Evolutionary conservation across 176 grass and related monocot genomes (phyloP).

Genomic region (Ananas comosus): DNA sequence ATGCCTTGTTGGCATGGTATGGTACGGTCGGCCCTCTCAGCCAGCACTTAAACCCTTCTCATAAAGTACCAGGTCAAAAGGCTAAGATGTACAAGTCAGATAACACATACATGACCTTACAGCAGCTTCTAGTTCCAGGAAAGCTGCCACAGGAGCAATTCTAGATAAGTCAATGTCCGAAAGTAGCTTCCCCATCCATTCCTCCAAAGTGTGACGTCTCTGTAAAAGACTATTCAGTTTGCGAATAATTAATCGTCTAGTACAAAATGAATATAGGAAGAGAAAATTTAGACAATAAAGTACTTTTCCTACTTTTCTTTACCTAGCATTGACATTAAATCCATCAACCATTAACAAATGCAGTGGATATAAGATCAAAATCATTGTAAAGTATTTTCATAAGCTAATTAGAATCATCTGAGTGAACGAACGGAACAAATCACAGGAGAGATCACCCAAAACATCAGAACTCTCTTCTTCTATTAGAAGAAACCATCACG

Average conservation of each 20-base stretch:
- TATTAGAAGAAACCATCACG: no score
- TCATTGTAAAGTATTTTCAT: no score
- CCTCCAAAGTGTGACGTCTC: slow-evolving; percentile 84
- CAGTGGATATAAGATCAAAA: no score
- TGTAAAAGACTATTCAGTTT: slow-evolving; percentile 35
- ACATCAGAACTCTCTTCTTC: no score
- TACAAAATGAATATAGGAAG: slow-evolving; percentile 17
- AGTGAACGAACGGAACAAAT: no score
- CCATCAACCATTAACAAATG: not conserved
- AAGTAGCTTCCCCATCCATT: slow-evolving; percentile 93
- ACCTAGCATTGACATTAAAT: not conserved
- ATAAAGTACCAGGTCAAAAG: not conserved
- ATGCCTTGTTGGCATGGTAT: no score
- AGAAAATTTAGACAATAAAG: not conserved
- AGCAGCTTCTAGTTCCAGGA: slow-evolving; percentile 91
- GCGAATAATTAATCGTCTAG: slow-evolving; percentile 22
- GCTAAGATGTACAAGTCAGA: slow-evolving; percentile 5
- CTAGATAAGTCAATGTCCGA: slow-evolving; percentile 93
- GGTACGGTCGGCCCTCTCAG: no score
- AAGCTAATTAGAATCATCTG: no score
- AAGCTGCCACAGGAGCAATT: slow-evolving; percentile 82
- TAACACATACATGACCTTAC: slow-evolving; percentile 69
- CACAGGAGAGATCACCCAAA: no score
- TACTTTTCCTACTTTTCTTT: not conserved
- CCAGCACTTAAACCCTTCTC: no score